These are phyloP conservation scores for Lipomyces japonicus DNA, from an alignment of 805 yeast genomes.

Conservation along the genomic window DNA sequence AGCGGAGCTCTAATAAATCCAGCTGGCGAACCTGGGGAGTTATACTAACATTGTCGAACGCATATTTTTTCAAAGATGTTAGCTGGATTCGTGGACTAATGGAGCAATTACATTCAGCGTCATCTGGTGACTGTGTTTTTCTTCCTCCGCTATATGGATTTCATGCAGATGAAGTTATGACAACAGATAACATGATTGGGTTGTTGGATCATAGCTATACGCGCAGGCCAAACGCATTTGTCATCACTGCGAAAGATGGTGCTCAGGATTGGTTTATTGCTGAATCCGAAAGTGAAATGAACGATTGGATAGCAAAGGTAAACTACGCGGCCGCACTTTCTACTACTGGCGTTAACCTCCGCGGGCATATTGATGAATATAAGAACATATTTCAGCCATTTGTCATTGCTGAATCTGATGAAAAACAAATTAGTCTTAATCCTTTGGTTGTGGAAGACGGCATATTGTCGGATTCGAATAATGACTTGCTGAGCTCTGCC, in stretches of 20 bases:
- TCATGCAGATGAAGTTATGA: constrained; percentile 37
- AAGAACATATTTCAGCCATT: constrained; percentile 1
- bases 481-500: neutral
- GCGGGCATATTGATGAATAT: constrained; percentile 5
- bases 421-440: constrained; percentile 1
- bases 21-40: constrained; percentile 45
- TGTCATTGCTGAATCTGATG: neutral
- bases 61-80: constrained; percentile 42
- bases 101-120: constrained; percentile 23
- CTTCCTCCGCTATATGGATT: constrained; percentile 40
- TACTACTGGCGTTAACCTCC: constrained; percentile 35
- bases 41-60: constrained; percentile 41
- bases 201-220: constrained; percentile 29
- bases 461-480: constrained; percentile 6
- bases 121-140: constrained; percentile 18
- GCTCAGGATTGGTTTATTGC: constrained; percentile 44
- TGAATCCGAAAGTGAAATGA: constrained; percentile 44
- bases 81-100: constrained; percentile 37
- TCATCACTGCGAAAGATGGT: constrained; percentile 35
- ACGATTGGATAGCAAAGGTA: constrained; percentile 58
- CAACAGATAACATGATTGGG: constrained; percentile 45
- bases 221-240: constrained; percentile 31
- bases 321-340: constrained; percentile 51
- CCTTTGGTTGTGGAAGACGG: constrained; percentile 14
- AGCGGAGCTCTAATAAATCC: constrained; percentile 31